Evolutionary conservation across 495 filamentous ascomycete species (phyloP).

Genomic region (Annulohypoxylon maeteangense): DNA sequence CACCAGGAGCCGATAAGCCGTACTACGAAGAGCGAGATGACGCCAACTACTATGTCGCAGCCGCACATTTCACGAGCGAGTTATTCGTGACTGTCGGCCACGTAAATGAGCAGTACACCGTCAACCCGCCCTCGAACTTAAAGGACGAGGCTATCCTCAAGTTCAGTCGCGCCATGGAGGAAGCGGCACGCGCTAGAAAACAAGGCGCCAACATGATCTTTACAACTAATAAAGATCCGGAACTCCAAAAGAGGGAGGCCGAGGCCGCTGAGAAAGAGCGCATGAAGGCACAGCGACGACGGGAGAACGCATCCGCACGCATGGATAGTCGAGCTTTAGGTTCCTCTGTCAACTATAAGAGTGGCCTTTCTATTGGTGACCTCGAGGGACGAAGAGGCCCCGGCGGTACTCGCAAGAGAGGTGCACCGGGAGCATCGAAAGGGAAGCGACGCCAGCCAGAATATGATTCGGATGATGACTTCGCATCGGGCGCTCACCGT

Average conservation of each 20-base stretch:
- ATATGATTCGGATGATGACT: slow-evolving; percentile 72
- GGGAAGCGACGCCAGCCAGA: slow-evolving; percentile 59
- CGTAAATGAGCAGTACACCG: slow-evolving; percentile 77
- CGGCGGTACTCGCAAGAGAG: slow-evolving; percentile 55
- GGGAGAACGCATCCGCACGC: slow-evolving; percentile 74
- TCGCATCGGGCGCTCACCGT: slow-evolving; percentile 68
- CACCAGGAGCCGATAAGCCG: slow-evolving; percentile 65
- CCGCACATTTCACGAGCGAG: slow-evolving; percentile 74
- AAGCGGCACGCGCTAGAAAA: slow-evolving; percentile 59
- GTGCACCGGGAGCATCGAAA: slow-evolving; percentile 53
- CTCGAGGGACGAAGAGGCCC: slow-evolving; percentile 70
- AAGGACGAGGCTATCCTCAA: slow-evolving; percentile 81
- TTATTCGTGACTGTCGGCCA: slow-evolving; percentile 82
- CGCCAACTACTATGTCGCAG: slow-evolving; percentile 83
- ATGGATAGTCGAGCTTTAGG: slow-evolving; percentile 61
- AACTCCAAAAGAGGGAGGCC: slow-evolving; percentile 78
- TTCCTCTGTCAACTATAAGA: slow-evolving; percentile 55
- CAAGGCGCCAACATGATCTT: slow-evolving; percentile 63
- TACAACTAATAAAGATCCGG: slow-evolving; percentile 79
- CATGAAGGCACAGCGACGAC: slow-evolving; percentile 71
- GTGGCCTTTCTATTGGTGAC: slow-evolving; percentile 76
- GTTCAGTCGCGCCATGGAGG: slow-evolving; percentile 75
- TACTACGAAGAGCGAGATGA: slow-evolving; percentile 77
- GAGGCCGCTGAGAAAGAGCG: slow-evolving; percentile 79
- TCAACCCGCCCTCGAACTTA: slow-evolving; percentile 74